Evolutionary conservation across 164 flowering plant species (phyloP).

Genomic region (Protea cynaroides): DNA sequence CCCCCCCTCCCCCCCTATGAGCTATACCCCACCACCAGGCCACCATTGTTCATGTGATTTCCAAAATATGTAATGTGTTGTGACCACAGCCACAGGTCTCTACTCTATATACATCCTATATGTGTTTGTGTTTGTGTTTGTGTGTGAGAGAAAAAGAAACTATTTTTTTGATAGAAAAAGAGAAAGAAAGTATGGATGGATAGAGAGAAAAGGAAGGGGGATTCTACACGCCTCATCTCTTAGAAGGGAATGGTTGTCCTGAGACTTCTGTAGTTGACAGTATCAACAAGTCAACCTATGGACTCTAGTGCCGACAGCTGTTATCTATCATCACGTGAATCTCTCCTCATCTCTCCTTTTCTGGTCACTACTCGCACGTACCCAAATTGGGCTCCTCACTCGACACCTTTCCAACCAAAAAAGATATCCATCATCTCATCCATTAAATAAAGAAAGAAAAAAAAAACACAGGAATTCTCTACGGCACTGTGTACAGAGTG

Average conservation of each 20-base stretch:
- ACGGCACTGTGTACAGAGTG: too few relatives aligned
- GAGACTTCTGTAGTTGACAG: background rate
- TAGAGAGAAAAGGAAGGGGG: background rate
- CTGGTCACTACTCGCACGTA: too few relatives aligned
- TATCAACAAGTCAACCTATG: constrained; percentile 8
- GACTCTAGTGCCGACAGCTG: constrained; percentile 14
- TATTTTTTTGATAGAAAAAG: background rate
- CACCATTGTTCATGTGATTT: background rate
- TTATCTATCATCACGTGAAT: background rate
- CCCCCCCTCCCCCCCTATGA: background rate
- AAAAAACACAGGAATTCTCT: too few relatives aligned
- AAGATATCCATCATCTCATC: too few relatives aligned
- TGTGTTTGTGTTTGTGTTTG: too few relatives aligned
- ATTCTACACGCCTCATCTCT: background rate
- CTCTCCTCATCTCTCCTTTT: too few relatives aligned
- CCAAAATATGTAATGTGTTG: background rate
- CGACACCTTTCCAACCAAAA: too few relatives aligned
- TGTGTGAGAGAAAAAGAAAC: background rate
- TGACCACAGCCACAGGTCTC: background rate
- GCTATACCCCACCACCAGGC: background rate
- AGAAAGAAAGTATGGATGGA: background rate
- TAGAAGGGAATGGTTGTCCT: background rate
- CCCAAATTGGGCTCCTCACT: too few relatives aligned
- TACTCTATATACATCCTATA: too few relatives aligned
- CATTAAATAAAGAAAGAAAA: too few relatives aligned